These are phyloP conservation scores for Fusarium sp. DNA, from an alignment of 2,329 filamentous ascomycete species.

Conservation along the genomic window DNA sequence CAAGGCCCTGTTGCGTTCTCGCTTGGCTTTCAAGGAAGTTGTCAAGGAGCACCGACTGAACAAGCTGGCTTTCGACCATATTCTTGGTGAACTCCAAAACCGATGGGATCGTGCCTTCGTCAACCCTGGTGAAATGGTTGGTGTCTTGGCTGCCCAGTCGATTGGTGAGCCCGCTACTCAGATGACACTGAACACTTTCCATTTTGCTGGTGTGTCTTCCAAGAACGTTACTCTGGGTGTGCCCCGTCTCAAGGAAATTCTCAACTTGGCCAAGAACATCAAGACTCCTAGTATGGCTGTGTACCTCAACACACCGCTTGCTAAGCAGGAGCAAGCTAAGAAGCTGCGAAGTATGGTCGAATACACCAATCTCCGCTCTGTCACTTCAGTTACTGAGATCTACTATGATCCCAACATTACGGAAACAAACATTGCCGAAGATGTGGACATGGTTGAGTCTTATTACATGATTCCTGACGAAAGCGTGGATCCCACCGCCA, in stretches of 20 bases:
- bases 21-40: conserved; percentile 91
- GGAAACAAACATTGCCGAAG: conserved; percentile 84
- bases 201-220: conserved; percentile 99
- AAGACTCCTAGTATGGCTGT: conserved; percentile 98
- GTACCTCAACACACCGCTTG: conserved; percentile 74
- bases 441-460: conserved; percentile 94
- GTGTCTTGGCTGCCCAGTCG: conserved; percentile 95
- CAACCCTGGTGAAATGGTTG: conserved; percentile 97
- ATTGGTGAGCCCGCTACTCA: conserved; percentile 99
- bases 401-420: conserved; percentile 96
- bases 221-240: conserved; percentile 99
- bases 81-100: conserved; percentile 89
- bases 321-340: conserved; percentile 84
- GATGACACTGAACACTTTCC: conserved; percentile 99
- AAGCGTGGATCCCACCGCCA: conserved; percentile 67
- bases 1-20: conserved; percentile 90
- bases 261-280: conserved; percentile 97
- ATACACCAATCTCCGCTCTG: conserved; percentile 91
- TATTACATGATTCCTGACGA: conserved; percentile 96
- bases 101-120: conserved; percentile 88
- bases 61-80: conserved; percentile 91
- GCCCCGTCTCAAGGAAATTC: conserved; percentile 98
- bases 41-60: conserved; percentile 87
- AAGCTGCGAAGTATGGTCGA: conserved; percentile 88
- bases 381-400: conserved; percentile 92